Evolutionary conservation across 2,329 filamentous ascomycete genomes (phyloP), one percentile per base, ranked within the genome.

Genomic region (Beauveria pseudobassiana): DNA sequence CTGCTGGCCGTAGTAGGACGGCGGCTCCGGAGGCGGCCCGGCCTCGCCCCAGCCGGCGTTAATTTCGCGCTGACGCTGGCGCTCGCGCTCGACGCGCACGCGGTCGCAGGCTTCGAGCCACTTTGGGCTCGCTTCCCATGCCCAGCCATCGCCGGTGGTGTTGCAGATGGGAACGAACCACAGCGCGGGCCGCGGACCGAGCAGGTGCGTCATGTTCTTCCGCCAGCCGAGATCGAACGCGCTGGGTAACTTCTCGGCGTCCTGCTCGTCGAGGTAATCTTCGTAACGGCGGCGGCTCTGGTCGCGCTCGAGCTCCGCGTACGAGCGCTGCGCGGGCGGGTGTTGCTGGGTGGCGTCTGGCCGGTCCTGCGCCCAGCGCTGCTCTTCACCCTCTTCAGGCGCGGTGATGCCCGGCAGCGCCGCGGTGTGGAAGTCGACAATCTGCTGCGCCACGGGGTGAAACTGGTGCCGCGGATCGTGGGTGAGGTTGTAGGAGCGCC

Each of bases 81-180:
- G 77, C 59, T 83, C 78, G 51, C 85, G 76, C 63, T 87, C 84
- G 10, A 69, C 67, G 5, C 77, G 76, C n/a, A 92, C 79, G 22
- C 78, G 78, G 6, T 91, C 87, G 49, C 87, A 80, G 4, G 87
- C 89, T 42, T 87, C 85, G 3, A 90, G 65, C 89, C 95, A 99
- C 66, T 84, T 85, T 1, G 84, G 81, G 69, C 87, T 96, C 1
- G 93, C 84, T 69, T 97, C 92, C 95, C 95, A 99, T 50, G 81
- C 82, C 93, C 93, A 99, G 24, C 95, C 95, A 72, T 99, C 91
- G 40, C 93, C 93, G 0, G 86, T 90, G 2, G 92, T 96, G 70
- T 89, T 98, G 73, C 84, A 86, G 51, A 98, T 77, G 0, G 95
- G 95, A 1, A 98, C 64, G 30, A 81, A 76, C 93, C 95, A 98